Conservation (phyloP, 1,139 yeast genomes). For the Magnusiomyces tetraspermus region DNA sequence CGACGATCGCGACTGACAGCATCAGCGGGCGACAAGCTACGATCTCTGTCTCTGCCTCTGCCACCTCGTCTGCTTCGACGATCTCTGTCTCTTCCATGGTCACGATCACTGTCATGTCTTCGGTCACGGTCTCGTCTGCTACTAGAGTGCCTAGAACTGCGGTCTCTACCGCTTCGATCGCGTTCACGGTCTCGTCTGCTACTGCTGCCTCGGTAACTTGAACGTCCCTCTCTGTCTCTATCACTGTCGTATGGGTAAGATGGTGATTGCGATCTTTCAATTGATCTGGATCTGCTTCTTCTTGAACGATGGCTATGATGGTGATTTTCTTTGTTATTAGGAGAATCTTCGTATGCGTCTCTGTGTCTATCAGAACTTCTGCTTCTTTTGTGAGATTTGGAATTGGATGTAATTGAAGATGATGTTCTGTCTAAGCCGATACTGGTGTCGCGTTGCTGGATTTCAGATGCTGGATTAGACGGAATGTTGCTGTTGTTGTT, state of each 20-base stretch:
- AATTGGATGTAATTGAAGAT: not conserved
- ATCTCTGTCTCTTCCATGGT: slow-evolving; percentile 7
- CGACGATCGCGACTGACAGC: slow-evolving; percentile 28
- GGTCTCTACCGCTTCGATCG: not conserved
- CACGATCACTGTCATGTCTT: not conserved
- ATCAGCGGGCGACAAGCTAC: not conserved
- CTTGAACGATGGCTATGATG: not conserved
- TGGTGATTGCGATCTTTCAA: not conserved
- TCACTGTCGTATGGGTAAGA: not conserved
- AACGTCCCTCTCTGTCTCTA: not conserved
- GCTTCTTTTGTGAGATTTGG: not conserved
- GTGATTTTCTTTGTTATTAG: not conserved
- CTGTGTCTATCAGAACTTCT: not conserved
- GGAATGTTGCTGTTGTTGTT: too few relatives aligned
- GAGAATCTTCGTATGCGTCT: not conserved
- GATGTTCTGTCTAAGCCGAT: too few relatives aligned
- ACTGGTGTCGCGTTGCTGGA: too few relatives aligned
- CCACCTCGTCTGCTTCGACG: slow-evolving; percentile 9
- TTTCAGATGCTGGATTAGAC: too few relatives aligned
- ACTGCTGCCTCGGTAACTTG: not conserved
- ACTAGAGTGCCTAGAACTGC: not conserved
- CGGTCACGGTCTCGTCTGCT: not conserved
- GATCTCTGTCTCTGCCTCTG: slow-evolving; percentile 7
- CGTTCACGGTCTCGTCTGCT: not conserved
- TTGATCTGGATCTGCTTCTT: not conserved